phyloP scores from a whole-genome alignment of 1,284 basidiomycete species.

The Cystobasidium pallidum region DNA sequence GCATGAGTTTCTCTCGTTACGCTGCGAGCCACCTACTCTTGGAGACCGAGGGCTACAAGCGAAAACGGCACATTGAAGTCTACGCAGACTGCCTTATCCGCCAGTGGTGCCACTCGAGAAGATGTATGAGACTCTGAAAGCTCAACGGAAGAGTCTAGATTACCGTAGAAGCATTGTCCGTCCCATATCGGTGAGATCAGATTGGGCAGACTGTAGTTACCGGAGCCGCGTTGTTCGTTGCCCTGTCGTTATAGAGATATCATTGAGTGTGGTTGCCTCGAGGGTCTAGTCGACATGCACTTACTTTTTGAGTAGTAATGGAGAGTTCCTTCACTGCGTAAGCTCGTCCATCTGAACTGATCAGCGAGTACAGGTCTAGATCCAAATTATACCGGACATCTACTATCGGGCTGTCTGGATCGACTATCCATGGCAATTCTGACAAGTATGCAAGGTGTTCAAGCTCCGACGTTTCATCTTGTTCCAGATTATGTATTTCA shows the following conservation, averaged over 20 bases:
- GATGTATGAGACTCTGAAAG: slow-evolving; percentile 59
- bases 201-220: not conserved
- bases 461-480: slow-evolving; percentile 25
- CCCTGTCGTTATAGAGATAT: too few relatives aligned
- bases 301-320: slow-evolving; percentile 48
- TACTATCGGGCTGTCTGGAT: slow-evolving; percentile 34
- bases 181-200: slow-evolving; percentile 43
- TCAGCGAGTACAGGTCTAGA: slow-evolving; percentile 55
- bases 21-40: slow-evolving; percentile 61
- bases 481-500: slow-evolving; percentile 1
- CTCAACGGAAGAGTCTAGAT: not conserved
- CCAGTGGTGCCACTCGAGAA: slow-evolving; percentile 71
- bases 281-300: slow-evolving; percentile 10
- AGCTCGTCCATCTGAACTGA: slow-evolving; percentile 57
- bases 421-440: slow-evolving; percentile 31
- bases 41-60: slow-evolving; percentile 77
- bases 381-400: slow-evolving; percentile 46
- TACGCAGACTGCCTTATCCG: slow-evolving; percentile 65
- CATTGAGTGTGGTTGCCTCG: too few relatives aligned
- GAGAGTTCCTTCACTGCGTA: slow-evolving; percentile 51
- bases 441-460: slow-evolving; percentile 17
- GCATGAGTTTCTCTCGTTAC: not conserved
- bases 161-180: slow-evolving; percentile 45
- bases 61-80: slow-evolving; percentile 84
- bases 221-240: slow-evolving; percentile 7